Evolutionary conservation across 495 filamentous ascomycete genomes (phyloP).

Genomic region (Hyphodiscus hymeniophilus): DNA sequence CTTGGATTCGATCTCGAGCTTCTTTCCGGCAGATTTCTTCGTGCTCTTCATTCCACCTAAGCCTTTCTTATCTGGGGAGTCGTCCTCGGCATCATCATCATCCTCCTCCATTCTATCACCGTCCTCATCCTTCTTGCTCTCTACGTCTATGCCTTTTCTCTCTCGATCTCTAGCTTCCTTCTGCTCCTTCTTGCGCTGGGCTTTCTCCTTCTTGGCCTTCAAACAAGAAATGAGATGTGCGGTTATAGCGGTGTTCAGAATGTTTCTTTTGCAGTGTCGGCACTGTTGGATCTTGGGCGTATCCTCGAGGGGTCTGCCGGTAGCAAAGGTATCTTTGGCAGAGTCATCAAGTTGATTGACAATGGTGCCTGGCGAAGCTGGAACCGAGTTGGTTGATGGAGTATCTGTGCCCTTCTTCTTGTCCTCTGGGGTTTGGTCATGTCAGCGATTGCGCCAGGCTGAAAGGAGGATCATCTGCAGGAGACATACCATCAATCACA

Average conservation of each 20-base stretch:
- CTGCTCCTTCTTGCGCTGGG: constrained; percentile 70
- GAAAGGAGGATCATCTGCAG: background rate
- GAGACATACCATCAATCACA: constrained; percentile 44
- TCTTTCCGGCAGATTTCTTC: constrained; percentile 65
- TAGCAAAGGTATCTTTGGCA: constrained; percentile 61
- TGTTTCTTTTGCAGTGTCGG: constrained; percentile 73
- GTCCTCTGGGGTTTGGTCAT: constrained; percentile 27
- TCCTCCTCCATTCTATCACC: constrained; percentile 72
- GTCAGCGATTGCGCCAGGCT: constrained; percentile 1
- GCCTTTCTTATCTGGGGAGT: constrained; percentile 29
- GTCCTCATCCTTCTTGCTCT: constrained; percentile 49
- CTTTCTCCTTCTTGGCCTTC: constrained; percentile 65
- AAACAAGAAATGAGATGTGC: constrained; percentile 64
- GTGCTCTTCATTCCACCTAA: constrained; percentile 45
- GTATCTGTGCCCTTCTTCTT: constrained; percentile 35
- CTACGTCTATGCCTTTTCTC: constrained; percentile 50
- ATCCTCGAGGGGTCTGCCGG: constrained; percentile 65
- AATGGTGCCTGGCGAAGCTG: constrained; percentile 40
- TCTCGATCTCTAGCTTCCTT: constrained; percentile 48
- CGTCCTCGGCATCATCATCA: constrained; percentile 67
- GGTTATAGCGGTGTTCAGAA: constrained; percentile 50
- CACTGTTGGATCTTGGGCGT: constrained; percentile 60
- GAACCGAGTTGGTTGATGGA: constrained; percentile 25
- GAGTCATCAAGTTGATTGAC: constrained; percentile 68
- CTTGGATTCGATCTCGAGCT: constrained; percentile 54